These are phyloP conservation scores for Thelonectria rubi DNA, from an alignment of 2,329 filamentous ascomycete genomes.

Conservation along the genomic window DNA sequence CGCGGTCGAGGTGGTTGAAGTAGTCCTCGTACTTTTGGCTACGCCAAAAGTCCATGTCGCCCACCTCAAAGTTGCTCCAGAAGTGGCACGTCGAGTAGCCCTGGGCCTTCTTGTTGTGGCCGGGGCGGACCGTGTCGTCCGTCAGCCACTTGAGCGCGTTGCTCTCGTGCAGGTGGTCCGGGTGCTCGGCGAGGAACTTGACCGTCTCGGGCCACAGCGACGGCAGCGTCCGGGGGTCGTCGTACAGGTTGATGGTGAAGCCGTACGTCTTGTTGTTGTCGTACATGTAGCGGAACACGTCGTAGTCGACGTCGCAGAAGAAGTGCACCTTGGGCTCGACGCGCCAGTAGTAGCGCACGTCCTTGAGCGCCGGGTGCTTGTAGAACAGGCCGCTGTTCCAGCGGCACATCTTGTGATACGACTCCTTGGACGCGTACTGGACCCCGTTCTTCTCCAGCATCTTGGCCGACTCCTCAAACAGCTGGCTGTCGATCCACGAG, in stretches of 20 bases:
- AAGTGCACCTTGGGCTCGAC: conserved; percentile 99
- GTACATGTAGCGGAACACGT: conserved; percentile 97
- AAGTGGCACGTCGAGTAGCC: conserved; percentile 99
- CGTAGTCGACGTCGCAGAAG: conserved; percentile 98
- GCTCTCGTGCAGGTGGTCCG: conserved; percentile 81
- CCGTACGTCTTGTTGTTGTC: conserved; percentile 99
- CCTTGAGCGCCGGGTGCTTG: conserved; percentile 85
- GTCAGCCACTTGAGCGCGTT: conserved; percentile 90
- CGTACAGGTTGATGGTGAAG: conserved; percentile 97
- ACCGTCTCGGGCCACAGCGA: conserved; percentile 95
- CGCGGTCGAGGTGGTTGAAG: conserved; percentile 95
- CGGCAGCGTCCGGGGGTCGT: conserved; percentile 85
- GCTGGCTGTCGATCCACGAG: conserved; percentile 88
- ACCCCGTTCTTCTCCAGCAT: conserved; percentile 85
- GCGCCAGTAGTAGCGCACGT: conserved; percentile 95
- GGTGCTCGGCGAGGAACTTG: conserved; percentile 87
- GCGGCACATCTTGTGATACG: conserved; percentile 98
- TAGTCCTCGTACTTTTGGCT: conserved; percentile 92
- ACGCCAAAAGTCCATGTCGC: conserved; percentile 91
- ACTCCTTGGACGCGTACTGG: conserved; percentile 87
- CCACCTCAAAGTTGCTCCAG: conserved; percentile 99
- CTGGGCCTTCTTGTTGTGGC: conserved; percentile 82
- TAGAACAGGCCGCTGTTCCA: conserved; percentile 99
- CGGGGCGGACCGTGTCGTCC: conserved; percentile 78
- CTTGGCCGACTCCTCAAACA: conserved; percentile 85